Evolutionary conservation across 257 asterid genomes (phyloP).

Genomic region (Solanum etuberosum): DNA sequence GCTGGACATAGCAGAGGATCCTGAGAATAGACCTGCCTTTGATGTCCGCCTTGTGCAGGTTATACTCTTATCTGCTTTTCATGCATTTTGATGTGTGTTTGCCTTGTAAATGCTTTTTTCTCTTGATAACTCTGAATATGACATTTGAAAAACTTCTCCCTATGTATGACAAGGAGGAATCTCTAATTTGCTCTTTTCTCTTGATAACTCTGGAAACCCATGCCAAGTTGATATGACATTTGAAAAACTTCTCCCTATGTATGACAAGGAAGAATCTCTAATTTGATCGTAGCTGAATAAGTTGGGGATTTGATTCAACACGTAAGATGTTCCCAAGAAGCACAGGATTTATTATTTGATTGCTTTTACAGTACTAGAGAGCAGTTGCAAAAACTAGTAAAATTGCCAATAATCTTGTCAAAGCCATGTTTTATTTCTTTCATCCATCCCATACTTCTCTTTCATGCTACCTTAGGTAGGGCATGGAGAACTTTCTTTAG

Average conservation of each 20-base stretch:
- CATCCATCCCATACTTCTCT: not conserved
- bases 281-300: not conserved
- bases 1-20: constrained; percentile 30
- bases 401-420: not conserved
- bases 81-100: not conserved
- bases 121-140: not conserved
- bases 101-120: not conserved
- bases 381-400: not conserved
- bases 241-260: not conserved
- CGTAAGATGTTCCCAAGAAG: not conserved
- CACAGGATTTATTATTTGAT: not conserved
- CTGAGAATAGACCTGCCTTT: constrained; percentile 26
- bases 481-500: not conserved
- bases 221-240: not conserved
- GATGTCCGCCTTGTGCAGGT: constrained; percentile 51
- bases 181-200: not conserved
- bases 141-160: not conserved
- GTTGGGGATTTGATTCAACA: not conserved
- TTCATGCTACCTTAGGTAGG: not conserved
- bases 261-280: not conserved
- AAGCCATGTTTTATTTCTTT: not conserved
- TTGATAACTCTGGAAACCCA: not conserved
- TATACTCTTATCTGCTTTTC: not conserved
- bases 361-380: not conserved
- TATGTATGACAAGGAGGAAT: not conserved